Conservation (phyloP, 805 yeast genomes). For the Candida corydali region DNA sequence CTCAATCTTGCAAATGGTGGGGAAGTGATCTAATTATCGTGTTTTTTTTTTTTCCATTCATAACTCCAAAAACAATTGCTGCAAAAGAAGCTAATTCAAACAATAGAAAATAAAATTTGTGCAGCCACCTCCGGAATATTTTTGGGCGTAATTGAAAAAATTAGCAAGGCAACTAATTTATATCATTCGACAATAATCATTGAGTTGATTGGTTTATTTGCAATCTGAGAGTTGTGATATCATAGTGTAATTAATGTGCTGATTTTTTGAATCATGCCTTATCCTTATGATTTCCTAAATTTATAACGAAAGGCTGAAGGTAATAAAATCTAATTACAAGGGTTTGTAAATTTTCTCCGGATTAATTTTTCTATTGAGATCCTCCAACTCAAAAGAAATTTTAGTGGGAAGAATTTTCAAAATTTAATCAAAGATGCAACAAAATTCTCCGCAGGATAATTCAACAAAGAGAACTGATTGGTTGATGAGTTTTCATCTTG, state of each 20-base stretch:
- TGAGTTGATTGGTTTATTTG: too few relatives aligned
- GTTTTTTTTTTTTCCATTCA: not conserved
- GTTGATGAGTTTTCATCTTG: too few relatives aligned
- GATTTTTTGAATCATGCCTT: too few relatives aligned
- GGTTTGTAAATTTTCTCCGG: slow-evolving; percentile 1
- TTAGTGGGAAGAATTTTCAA: not conserved
- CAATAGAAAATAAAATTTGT: not conserved
- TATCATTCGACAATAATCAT: too few relatives aligned
- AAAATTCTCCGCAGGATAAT: not conserved
- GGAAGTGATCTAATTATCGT: not conserved
- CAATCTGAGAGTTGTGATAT: too few relatives aligned
- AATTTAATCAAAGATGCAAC: not conserved
- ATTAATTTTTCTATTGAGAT: slow-evolving; percentile 4
- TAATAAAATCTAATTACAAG: not conserved
- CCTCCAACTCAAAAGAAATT: not conserved
- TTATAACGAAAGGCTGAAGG: too few relatives aligned
- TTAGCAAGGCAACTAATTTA: not conserved
- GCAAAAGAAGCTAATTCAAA: slow-evolving; percentile 2
- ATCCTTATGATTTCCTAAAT: not conserved
- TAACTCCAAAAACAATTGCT: not conserved
- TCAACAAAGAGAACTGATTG: not conserved
- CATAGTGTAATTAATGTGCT: too few relatives aligned
- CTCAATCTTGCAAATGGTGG: not conserved
- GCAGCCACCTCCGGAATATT: not conserved
- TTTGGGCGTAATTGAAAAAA: not conserved